Evolutionary conservation across 495 filamentous ascomycete species (phyloP).

Genomic region (Gamarada debralockiae): DNA sequence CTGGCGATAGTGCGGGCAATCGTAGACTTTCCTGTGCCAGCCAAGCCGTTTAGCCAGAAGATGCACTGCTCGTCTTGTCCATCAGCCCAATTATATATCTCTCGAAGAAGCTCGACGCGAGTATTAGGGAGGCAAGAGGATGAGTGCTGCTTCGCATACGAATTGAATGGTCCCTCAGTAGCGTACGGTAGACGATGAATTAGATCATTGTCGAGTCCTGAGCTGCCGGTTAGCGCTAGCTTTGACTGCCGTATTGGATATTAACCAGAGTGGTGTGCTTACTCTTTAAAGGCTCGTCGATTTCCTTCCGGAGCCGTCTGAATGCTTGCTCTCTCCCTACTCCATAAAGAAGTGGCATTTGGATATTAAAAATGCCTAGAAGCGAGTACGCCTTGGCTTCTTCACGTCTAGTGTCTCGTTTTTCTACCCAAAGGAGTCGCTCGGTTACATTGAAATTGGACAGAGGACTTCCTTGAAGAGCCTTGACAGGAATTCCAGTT

Average conservation of each 20-base stretch:
- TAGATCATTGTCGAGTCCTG: background rate
- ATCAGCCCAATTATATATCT: no score
- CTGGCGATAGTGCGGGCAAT: no score
- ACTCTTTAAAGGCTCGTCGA: background rate
- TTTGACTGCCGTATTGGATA: background rate
- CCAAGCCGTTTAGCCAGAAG: conserved; percentile 32
- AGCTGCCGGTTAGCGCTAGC: background rate
- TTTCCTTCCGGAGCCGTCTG: background rate
- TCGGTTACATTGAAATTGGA: no score
- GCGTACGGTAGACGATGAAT: background rate
- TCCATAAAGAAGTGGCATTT: background rate
- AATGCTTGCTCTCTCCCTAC: background rate
- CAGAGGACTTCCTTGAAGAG: no score
- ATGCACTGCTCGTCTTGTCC: conserved; percentile 15
- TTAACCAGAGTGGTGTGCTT: background rate
- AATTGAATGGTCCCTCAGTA: no score
- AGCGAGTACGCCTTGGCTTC: no score
- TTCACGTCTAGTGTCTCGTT: no score
- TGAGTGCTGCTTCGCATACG: conserved; percentile 4
- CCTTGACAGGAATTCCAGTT: no score
- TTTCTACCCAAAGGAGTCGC: no score
- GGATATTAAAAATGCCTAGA: no score
- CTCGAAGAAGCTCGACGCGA: conserved; percentile 11
- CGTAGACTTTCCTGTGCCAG: no score
- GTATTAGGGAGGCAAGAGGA: conserved; percentile 11